A percentile compares a stretch with the other conserved stretches of the same genome.
Conservation (phyloP, 768 basidiomycete species). For the Cantharellus anzutake region DNA sequence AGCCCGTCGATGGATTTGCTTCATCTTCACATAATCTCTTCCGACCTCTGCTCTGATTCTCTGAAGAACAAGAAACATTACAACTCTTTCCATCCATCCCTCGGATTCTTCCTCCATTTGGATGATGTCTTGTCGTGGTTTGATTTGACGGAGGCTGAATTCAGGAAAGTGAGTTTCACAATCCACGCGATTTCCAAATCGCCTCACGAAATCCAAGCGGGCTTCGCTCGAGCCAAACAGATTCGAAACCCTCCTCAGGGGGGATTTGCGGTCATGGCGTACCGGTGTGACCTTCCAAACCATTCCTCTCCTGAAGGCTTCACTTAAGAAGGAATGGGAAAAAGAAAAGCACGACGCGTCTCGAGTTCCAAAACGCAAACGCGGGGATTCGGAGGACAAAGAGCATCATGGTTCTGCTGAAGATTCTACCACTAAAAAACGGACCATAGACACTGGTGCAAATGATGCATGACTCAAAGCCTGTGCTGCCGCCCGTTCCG, state of each 20-base stretch:
- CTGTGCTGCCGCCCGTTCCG: too few species aligned
- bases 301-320: conserved; percentile 54
- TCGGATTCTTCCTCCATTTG: conserved; percentile 67
- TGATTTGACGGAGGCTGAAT: conserved; percentile 18
- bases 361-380: not conserved
- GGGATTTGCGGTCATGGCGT: conserved; percentile 45
- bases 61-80: conserved; percentile 83
- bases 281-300: conserved; percentile 46
- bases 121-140: conserved; percentile 70
- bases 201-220: not conserved
- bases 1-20: conserved; percentile 37
- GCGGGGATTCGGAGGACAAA: not conserved
- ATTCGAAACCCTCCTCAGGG: conserved; percentile 52
- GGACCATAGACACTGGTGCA: too few species aligned
- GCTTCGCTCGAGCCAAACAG: conserved; percentile 15
- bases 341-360: not conserved
- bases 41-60: conserved; percentile 45
- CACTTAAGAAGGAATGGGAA: conserved; percentile 60
- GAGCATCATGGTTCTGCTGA: not conserved
- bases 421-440: too few species aligned
- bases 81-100: conserved; percentile 73
- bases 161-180: not conserved
- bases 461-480: too few species aligned
- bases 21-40: conserved; percentile 72
- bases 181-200: not conserved